Conservation (phyloP, 805 yeast species). For the Saccharomycopsis sp. region DNA sequence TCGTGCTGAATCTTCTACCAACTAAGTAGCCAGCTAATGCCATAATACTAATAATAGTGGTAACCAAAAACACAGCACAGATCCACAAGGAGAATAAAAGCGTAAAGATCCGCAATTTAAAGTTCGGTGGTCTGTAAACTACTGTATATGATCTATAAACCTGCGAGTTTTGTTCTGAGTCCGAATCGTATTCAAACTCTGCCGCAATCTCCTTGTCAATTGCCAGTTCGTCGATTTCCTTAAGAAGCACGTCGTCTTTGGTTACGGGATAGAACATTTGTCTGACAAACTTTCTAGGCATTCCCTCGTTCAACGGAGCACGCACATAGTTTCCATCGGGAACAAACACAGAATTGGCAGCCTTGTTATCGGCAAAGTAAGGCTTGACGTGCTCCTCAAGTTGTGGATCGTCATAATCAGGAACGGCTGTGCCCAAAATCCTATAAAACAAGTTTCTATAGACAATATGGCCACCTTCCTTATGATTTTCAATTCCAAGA, state of each 20-base stretch:
- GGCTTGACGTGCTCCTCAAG: constrained; percentile 38
- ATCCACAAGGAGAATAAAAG: constrained; percentile 44
- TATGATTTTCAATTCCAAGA: constrained; percentile 50
- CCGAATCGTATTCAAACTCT: constrained; percentile 31
- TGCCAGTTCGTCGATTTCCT: constrained; percentile 31
- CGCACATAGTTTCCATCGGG: constrained; percentile 80
- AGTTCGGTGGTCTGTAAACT: constrained; percentile 82
- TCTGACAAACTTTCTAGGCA: constrained; percentile 56
- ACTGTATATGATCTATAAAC: constrained; percentile 49
- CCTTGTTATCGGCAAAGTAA: constrained; percentile 37
- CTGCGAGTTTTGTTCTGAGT: constrained; percentile 36
- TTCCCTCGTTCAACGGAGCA: constrained; percentile 80
- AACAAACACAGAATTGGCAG: constrained; percentile 51
- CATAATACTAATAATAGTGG: constrained; percentile 20
- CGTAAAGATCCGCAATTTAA: constrained; percentile 49
- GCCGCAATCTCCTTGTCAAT: constrained; percentile 30
- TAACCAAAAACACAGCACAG: constrained; percentile 35
- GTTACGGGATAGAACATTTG: constrained; percentile 79
- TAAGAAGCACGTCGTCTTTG: constrained; percentile 58
- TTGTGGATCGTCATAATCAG: constrained; percentile 56
- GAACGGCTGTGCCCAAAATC: constrained; percentile 31
- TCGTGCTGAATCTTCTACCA: constrained; percentile 27
- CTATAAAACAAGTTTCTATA: constrained; percentile 39
- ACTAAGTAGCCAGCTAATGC: not conserved
- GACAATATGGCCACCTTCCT: constrained; percentile 63